Evolutionary conservation across 805 yeast genomes (phyloP).

Genomic region (Monosporozyma unispora): DNA sequence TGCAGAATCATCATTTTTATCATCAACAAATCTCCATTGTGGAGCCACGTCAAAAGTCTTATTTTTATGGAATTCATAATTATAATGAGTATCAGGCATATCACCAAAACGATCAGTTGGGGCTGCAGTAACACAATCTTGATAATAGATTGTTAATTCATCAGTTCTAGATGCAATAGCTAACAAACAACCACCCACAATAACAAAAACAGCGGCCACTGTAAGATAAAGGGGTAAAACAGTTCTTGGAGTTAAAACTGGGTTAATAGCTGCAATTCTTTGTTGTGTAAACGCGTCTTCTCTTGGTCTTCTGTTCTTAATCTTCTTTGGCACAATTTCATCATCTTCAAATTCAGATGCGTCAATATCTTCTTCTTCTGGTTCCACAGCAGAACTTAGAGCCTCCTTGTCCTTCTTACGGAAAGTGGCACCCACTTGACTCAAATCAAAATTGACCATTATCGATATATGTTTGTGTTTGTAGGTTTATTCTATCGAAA

Average conservation of each 20-base stretch:
- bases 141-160: slow-evolving; percentile 63
- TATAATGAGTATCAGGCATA: slow-evolving; percentile 51
- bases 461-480: not conserved
- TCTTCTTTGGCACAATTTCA: slow-evolving; percentile 32
- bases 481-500: not conserved
- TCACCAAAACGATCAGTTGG: slow-evolving; percentile 35
- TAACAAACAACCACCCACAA: slow-evolving; percentile 79
- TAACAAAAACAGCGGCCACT: slow-evolving; percentile 75
- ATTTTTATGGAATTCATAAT: slow-evolving; percentile 45
- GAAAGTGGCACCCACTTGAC: slow-evolving; percentile 23
- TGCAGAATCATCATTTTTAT: slow-evolving; percentile 37
- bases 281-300: slow-evolving; percentile 71
- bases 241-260: slow-evolving; percentile 82
- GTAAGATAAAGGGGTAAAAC: slow-evolving; percentile 73
- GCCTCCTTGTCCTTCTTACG: slow-evolving; percentile 21
- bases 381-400: slow-evolving; percentile 9
- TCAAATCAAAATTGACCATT: slow-evolving; percentile 23
- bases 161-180: slow-evolving; percentile 65
- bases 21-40: slow-evolving; percentile 57
- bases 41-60: slow-evolving; percentile 36
- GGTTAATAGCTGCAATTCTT: slow-evolving; percentile 49
- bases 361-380: slow-evolving; percentile 28
- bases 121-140: slow-evolving; percentile 54
- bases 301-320: slow-evolving; percentile 55
- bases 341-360: slow-evolving; percentile 33